Conservation (phyloP, 352 stramenopile genomes). For the Globisporangium cylindrosporum region DNA sequence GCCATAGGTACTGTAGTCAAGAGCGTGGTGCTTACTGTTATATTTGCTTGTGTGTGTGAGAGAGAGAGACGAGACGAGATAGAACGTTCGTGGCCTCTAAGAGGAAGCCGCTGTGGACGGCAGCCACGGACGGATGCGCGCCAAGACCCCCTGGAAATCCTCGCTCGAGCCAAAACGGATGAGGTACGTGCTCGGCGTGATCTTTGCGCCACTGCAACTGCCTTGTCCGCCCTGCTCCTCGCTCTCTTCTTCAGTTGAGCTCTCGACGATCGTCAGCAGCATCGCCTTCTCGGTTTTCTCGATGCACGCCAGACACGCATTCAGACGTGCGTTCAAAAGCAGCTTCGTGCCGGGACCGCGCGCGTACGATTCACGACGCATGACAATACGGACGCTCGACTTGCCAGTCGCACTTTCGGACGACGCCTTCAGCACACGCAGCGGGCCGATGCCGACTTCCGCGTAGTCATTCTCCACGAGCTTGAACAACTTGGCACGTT, state of each 20-base stretch:
- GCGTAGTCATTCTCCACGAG: conserved; percentile 70
- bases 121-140: conserved; percentile 41
- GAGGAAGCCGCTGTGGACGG: conserved; percentile 18
- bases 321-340: conserved; percentile 67
- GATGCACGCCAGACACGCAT: conserved; percentile 56
- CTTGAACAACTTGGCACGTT: conserved; percentile 81
- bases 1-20: not conserved
- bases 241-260: conserved; percentile 22
- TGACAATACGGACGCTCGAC: conserved; percentile 59
- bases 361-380: conserved; percentile 76
- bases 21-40: conserved; percentile 5
- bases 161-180: conserved; percentile 59
- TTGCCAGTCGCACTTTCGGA: conserved; percentile 37
- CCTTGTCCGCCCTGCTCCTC: not conserved
- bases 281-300: conserved; percentile 80
- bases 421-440: conserved; percentile 61
- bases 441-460: conserved; percentile 72
- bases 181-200: conserved; percentile 71
- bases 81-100: conserved; percentile 10
- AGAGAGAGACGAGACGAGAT: not conserved
- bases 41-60: not conserved
- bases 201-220: conserved; percentile 18
- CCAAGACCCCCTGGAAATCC: conserved; percentile 52
- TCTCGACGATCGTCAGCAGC: conserved; percentile 62
- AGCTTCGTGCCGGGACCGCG: conserved; percentile 73